Base-by-base conservation (phyloP, 2,329 filamentous ascomycete genomes). In the Colletotrichum sp. region DNA sequence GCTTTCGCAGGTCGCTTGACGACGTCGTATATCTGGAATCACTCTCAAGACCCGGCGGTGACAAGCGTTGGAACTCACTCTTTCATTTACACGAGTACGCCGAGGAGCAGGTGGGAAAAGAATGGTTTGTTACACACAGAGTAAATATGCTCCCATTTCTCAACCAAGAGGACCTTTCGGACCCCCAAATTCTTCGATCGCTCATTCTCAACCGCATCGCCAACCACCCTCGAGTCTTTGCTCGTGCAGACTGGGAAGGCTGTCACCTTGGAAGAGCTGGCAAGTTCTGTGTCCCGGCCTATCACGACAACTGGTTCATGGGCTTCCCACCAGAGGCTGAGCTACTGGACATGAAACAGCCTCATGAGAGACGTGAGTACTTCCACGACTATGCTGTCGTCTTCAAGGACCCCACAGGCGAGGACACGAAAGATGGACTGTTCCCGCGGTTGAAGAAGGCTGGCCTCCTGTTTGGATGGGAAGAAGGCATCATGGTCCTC, bases 221-320 rank as follows among this genome's bases (percentile, higher is more conserved):
- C 16, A 26, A 62, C 10, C 57, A 57, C 15, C 71, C 75, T 4
- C 26, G 28, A 10, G 18, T n/a, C 12, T 76, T 73, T 24, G 59
- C 55, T 15, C 44, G 26, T 15, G 28, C 28, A n/a, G 75, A 74
- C 34, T 76, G 70, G 70, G 48, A 66, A 16, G 60, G 59, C 18
- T 60, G 32, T 16, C 71, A 64, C 44, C 44, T 52, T 22, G 44
- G 44, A 52, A 66, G 13, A 24, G 28, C 24, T 60, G 24, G 8
- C 55, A 64, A 64, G 12, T 26, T 67, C 8, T 48, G 59, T 15
- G 6, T 52, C 26, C 12, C 18, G 5, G 44, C 26, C 3, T 70
- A 67, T 16, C 48, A 36, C 66, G 75, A 76, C n/a, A 68, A 55
- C 16, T 70, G 70, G 32, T 76, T 74, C 59, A 68, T 74, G 70